A percentile compares a stretch with the other conserved stretches of the same genome.
phyloP scores from a whole-genome alignment of 768 basidiomycete genomes.

The Mycena sanguinolenta region DNA sequence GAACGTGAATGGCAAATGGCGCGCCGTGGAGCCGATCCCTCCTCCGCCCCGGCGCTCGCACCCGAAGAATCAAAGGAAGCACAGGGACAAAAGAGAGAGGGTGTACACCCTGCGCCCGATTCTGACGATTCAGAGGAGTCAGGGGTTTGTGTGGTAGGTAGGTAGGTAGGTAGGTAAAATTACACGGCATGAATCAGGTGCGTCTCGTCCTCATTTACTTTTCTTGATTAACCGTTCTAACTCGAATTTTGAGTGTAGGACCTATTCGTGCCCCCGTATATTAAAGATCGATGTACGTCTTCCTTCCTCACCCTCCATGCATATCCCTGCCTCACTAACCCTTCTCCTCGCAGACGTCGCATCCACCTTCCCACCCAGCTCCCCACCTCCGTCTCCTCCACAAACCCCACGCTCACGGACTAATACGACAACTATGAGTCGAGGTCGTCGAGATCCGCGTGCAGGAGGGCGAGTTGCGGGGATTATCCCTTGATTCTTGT shows the following conservation, averaged over 20 bases:
- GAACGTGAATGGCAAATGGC: slow-evolving; percentile 81
- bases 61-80: slow-evolving; percentile 67
- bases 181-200: too few relatives aligned
- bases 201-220: slow-evolving; percentile 40
- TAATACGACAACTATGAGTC: too few relatives aligned
- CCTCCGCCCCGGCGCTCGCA: slow-evolving; percentile 60
- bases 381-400: slow-evolving; percentile 75
- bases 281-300: slow-evolving; percentile 45
- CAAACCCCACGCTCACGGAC: slow-evolving; percentile 74
- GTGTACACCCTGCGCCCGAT: slow-evolving; percentile 82
- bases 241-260: slow-evolving; percentile 71
- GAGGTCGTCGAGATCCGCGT: slow-evolving; percentile 92
- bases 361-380: slow-evolving; percentile 82
- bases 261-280: slow-evolving; percentile 88
- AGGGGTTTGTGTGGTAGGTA: slow-evolving; percentile 94
- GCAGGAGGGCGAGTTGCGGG: slow-evolving; percentile 70
- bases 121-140: slow-evolving; percentile 87
- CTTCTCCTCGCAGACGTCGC: slow-evolving; percentile 47
- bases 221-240: background rate
- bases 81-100: slow-evolving; percentile 49
- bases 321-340: too few relatives aligned
- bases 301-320: background rate
- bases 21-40: slow-evolving; percentile 77
- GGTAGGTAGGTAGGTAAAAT: too few relatives aligned
- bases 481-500: too few relatives aligned